These are phyloP conservation scores for Nannochloropsis gaditana DNA, from an alignment of 108 stramenopile species.

Conservation along the genomic window DNA sequence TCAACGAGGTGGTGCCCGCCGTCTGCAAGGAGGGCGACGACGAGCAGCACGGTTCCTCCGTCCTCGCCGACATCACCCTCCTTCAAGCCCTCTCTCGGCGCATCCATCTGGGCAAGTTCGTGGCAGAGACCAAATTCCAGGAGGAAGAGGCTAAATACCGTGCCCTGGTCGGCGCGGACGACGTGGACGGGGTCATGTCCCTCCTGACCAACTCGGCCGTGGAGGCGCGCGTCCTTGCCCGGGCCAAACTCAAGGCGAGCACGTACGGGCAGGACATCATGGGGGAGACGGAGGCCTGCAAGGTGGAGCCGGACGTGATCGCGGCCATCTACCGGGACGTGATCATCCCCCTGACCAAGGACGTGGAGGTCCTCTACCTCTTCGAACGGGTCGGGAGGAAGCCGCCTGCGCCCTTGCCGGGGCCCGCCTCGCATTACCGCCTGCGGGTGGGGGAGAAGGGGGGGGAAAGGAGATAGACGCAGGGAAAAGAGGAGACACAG, in stretches of 20 bases:
- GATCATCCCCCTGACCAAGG: constrained; percentile 96
- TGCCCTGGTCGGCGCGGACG: constrained; percentile 72
- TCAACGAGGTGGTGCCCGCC: constrained; percentile 71
- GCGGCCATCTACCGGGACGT: constrained; percentile 82
- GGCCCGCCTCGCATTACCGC: background rate
- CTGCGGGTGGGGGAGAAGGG: background rate
- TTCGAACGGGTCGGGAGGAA: constrained; percentile 58
- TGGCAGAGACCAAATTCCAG: constrained; percentile 90
- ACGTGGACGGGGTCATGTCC: constrained; percentile 86
- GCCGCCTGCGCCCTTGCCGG: background rate
- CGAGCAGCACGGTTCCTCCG: constrained; percentile 89
- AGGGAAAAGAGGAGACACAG: too few species aligned
- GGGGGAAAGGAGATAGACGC: background rate
- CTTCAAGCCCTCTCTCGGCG: constrained; percentile 81
- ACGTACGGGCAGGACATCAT: constrained; percentile 83
- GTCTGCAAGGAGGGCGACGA: constrained; percentile 75
- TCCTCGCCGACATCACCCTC: constrained; percentile 73
- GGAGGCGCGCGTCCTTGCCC: constrained; percentile 79
- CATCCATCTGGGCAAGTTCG: constrained; percentile 96
- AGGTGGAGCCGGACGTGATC: constrained; percentile 83
- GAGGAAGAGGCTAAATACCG: constrained; percentile 47
- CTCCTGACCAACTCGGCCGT: constrained; percentile 88
- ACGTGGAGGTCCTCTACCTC: constrained; percentile 92
- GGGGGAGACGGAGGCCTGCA: constrained; percentile 67
- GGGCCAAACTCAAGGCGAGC: constrained; percentile 80